Evolutionary conservation across 1,139 yeast genomes (phyloP).

Genomic region (Geotrichum cucujoidarum): DNA sequence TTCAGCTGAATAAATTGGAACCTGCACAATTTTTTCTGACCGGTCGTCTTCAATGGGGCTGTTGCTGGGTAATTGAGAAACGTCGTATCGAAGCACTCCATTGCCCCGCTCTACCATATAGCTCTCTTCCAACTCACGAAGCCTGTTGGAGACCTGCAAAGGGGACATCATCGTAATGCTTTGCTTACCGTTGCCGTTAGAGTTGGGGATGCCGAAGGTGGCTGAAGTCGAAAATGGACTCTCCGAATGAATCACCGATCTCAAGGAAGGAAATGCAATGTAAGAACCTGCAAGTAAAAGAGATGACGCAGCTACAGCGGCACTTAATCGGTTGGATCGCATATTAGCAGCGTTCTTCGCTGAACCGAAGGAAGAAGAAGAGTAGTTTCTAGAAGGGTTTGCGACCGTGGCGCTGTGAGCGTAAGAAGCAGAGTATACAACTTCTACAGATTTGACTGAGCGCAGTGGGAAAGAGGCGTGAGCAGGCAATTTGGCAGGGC

Average conservation of each 20-base stretch:
- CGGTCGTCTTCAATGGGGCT: slow-evolving; percentile 94
- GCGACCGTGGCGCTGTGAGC: not conserved
- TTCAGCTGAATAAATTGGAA: slow-evolving; percentile 48
- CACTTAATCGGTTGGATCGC: slow-evolving; percentile 6
- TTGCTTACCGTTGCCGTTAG: slow-evolving; percentile 16
- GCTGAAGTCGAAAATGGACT: slow-evolving; percentile 15
- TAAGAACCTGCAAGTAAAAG: slow-evolving; percentile 17
- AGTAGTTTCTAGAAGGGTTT: not conserved
- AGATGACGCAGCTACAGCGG: slow-evolving; percentile 18
- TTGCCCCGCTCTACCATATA: slow-evolving; percentile 75
- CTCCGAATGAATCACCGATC: slow-evolving; percentile 9
- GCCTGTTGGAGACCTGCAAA: slow-evolving; percentile 63
- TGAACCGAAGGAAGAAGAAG: slow-evolving; percentile 4
- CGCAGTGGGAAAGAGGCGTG: not conserved
- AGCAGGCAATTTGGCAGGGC: not conserved
- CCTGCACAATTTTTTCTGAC: slow-evolving; percentile 79
- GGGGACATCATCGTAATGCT: slow-evolving; percentile 48
- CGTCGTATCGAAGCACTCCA: slow-evolving; percentile 90
- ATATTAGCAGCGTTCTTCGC: not conserved
- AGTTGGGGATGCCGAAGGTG: slow-evolving; percentile 19
- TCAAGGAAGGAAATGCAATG: slow-evolving; percentile 12
- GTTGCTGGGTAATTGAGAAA: slow-evolving; percentile 85
- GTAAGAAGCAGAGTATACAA: not conserved
- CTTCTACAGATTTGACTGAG: not conserved
- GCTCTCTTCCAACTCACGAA: slow-evolving; percentile 75